Evolutionary conservation across 2,329 filamentous ascomycete genomes (phyloP).

Genomic region (Nothopassalora personata): DNA sequence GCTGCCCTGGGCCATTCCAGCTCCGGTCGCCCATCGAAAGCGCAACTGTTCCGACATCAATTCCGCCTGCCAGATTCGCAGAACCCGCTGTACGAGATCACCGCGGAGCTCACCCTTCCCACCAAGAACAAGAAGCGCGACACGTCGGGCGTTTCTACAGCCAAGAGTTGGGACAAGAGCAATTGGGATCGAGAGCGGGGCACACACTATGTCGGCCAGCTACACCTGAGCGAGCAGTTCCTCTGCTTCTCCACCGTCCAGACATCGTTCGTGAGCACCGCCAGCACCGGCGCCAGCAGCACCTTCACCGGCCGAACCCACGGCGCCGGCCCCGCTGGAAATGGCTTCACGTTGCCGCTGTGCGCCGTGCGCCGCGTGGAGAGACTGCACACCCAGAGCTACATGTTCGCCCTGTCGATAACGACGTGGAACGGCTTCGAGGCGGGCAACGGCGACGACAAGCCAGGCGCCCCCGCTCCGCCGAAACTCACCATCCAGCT

Average conservation of each 20-base stretch:
- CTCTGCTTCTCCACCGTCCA: slow-evolving; percentile 95
- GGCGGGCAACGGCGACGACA: slow-evolving; percentile 48
- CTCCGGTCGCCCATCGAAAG: slow-evolving; percentile 82
- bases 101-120: slow-evolving; percentile 84
- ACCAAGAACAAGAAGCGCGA: slow-evolving; percentile 50
- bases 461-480: slow-evolving; percentile 52
- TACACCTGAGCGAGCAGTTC: slow-evolving; percentile 90
- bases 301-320: slow-evolving; percentile 89
- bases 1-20: slow-evolving; percentile 54
- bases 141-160: slow-evolving; percentile 10
- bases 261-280: slow-evolving; percentile 75
- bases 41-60: slow-evolving; percentile 88
- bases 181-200: slow-evolving; percentile 54
- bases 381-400: slow-evolving; percentile 84
- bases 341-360: slow-evolving; percentile 91
- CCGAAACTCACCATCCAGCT: slow-evolving; percentile 91
- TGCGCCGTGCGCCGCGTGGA: slow-evolving; percentile 90
- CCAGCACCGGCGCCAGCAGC: slow-evolving; percentile 72
- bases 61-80: slow-evolving; percentile 92
- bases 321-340: slow-evolving; percentile 84
- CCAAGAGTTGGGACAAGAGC: slow-evolving; percentile 58
- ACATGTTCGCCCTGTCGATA: slow-evolving; percentile 86
- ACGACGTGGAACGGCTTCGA: slow-evolving; percentile 80
- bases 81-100: slow-evolving; percentile 92
- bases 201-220: slow-evolving; percentile 76